phyloP scores from a whole-genome alignment of 2,329 filamentous ascomycete genomes.

The Fusarium globosum region DNA sequence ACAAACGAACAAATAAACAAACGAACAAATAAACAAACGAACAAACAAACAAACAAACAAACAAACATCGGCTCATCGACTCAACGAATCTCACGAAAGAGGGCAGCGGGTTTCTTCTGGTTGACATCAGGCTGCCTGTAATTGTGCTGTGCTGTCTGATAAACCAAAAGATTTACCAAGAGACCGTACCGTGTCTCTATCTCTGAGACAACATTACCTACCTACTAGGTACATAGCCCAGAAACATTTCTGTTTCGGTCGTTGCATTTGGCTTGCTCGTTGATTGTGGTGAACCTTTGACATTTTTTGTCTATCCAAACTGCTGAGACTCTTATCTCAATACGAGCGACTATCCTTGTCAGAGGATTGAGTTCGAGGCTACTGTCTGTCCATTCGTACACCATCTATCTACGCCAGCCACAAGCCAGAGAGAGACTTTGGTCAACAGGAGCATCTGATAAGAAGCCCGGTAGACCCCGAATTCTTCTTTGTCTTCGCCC shows the following conservation, averaged over 20 bases:
- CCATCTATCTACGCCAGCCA: not conserved
- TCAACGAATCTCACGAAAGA: not conserved
- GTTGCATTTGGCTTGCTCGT: not conserved
- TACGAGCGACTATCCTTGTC: constrained; percentile 7
- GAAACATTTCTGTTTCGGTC: not conserved
- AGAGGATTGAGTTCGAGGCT: constrained; percentile 16
- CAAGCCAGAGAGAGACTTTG: not conserved
- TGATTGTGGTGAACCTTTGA: constrained; percentile 24
- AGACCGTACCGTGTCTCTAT: not conserved
- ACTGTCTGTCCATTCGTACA: not conserved
- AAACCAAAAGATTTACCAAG: constrained; percentile 3
- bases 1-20: too few relatives aligned
- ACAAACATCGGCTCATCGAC: not conserved
- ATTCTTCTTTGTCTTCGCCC: not conserved
- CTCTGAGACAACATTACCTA: not conserved
- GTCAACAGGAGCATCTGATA: not conserved
- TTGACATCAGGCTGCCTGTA: not conserved
- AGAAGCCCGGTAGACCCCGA: not conserved
- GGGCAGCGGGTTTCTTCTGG: not conserved
- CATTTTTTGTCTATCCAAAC: constrained; percentile 1
- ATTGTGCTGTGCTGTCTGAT: constrained; percentile 19
- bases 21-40: too few relatives aligned
- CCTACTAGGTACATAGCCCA: not conserved
- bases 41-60: not conserved
- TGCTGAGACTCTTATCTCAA: constrained; percentile 24